Evolutionary conservation across 805 yeast genomes (phyloP).

Genomic region (Candida ficus): DNA sequence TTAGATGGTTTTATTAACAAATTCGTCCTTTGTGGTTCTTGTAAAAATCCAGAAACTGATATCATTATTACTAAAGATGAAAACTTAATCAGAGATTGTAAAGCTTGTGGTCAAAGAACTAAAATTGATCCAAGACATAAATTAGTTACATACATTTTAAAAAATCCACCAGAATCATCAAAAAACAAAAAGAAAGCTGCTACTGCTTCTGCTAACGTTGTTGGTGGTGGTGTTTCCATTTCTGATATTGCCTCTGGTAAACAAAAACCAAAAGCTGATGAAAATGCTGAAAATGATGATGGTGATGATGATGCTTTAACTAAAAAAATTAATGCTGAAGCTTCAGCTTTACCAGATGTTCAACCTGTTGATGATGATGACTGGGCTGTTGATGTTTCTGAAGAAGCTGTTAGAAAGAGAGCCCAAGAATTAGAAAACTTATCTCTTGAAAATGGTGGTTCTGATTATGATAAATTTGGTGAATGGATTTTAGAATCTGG

Average conservation of each 20-base stretch:
- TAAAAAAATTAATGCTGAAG: conserved; percentile 78
- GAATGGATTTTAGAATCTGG: conserved; percentile 69
- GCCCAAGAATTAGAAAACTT: conserved; percentile 80
- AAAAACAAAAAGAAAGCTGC: conserved; percentile 65
- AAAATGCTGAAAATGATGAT: conserved; percentile 35
- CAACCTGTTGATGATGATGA: conserved; percentile 79
- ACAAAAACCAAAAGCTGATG: conserved; percentile 25
- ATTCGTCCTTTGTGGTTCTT: conserved; percentile 88
- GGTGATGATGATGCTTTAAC: conserved; percentile 73
- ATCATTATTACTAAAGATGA: conserved; percentile 73
- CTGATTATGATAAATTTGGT: conserved; percentile 72
- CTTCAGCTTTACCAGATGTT: conserved; percentile 59
- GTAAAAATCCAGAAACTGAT: conserved; percentile 98
- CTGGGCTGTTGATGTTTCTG: conserved; percentile 97
- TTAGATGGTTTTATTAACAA: conserved; percentile 91
- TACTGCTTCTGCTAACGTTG: conserved; percentile 84
- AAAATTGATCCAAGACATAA: conserved; percentile 81
- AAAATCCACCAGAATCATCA: conserved; percentile 76
- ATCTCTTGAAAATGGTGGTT: conserved; percentile 34
- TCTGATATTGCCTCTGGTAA: conserved; percentile 67
- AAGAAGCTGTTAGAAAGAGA: conserved; percentile 91
- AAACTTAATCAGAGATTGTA: conserved; percentile 83
- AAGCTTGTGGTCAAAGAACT: conserved; percentile 94
- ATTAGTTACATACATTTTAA: conserved; percentile 78
- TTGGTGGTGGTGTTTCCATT: conserved; percentile 81